Conservation (phyloP, 805 yeast genomes). For the Alloascoidea hylecoeti region DNA sequence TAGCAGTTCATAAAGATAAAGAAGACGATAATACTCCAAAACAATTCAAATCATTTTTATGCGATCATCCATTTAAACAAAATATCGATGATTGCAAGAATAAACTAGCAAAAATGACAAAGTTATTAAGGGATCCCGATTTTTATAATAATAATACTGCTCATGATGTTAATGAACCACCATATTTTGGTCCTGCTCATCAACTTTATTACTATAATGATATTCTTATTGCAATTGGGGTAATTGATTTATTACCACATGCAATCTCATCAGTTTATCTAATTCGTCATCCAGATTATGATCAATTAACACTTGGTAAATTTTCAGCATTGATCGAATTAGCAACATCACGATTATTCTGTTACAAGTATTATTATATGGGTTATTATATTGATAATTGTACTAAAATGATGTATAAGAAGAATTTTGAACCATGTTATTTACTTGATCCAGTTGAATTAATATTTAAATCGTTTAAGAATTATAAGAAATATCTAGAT, state of each 20-base stretch:
- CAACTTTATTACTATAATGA: conserved; percentile 61
- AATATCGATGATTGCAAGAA: conserved; percentile 13
- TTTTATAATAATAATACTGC: background rate
- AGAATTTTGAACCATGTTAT: conserved; percentile 30
- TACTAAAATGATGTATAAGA: conserved; percentile 71
- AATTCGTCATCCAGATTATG: conserved; percentile 75
- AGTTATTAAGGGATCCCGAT: conserved; percentile 1
- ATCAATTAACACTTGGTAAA: conserved; percentile 60
- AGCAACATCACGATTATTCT: conserved; percentile 31
- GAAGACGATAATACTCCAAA: conserved; percentile 26
- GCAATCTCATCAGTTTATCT: conserved; percentile 78
- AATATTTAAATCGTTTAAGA: background rate
- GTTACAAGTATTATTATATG: conserved; percentile 48
- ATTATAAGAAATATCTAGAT: background rate
- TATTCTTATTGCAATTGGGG: conserved; percentile 58
- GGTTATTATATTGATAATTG: conserved; percentile 78
- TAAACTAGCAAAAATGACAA: conserved; percentile 10
- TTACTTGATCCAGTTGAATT: conserved; percentile 16
- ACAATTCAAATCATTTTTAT: conserved; percentile 52
- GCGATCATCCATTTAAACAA: conserved; percentile 45
- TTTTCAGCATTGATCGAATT: conserved; percentile 64
- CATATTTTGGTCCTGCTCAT: conserved; percentile 47
- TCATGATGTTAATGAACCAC: background rate
- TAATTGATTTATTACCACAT: conserved; percentile 62
- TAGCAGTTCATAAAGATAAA: conserved; percentile 49